These are phyloP conservation scores for Albizia julibrissin DNA, from an alignment of 306 rosid genomes.

Conservation along the genomic window DNA sequence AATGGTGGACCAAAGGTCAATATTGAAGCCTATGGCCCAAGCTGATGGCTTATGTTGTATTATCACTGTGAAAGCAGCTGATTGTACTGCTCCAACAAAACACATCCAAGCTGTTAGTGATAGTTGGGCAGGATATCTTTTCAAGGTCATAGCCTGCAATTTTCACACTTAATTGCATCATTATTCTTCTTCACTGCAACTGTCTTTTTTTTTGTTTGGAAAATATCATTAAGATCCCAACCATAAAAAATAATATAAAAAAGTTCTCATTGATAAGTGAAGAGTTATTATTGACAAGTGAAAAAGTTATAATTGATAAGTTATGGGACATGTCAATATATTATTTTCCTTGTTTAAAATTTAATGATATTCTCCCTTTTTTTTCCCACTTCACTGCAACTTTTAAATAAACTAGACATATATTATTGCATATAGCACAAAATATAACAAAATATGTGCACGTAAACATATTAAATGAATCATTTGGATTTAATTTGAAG, in stretches of 20 bases:
- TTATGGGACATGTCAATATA: too few relatives aligned
- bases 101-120: slow-evolving; percentile 82
- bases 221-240: too few relatives aligned
- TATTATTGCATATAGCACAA: background rate
- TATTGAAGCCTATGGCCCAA: slow-evolving; percentile 68
- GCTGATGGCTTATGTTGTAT: slow-evolving; percentile 53
- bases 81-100: slow-evolving; percentile 76
- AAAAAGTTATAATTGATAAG: too few relatives aligned
- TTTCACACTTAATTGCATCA: background rate
- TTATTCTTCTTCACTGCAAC: background rate
- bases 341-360: too few relatives aligned
- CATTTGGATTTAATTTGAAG: too few relatives aligned
- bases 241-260: too few relatives aligned
- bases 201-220: too few relatives aligned
- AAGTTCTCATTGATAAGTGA: too few relatives aligned
- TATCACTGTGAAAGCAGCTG: slow-evolving; percentile 60
- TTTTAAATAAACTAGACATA: background rate
- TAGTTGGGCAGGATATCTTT: slow-evolving; percentile 79
- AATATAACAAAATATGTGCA: too few relatives aligned
- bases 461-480: too few relatives aligned
- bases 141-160: slow-evolving; percentile 71
- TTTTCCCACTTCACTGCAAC: background rate
- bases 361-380: too few relatives aligned
- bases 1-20: slow-evolving; percentile 70
- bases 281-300: too few relatives aligned